These are phyloP conservation scores for Skeletonema potamos DNA, from an alignment of 108 stramenopile genomes.

Conservation along the genomic window DNA sequence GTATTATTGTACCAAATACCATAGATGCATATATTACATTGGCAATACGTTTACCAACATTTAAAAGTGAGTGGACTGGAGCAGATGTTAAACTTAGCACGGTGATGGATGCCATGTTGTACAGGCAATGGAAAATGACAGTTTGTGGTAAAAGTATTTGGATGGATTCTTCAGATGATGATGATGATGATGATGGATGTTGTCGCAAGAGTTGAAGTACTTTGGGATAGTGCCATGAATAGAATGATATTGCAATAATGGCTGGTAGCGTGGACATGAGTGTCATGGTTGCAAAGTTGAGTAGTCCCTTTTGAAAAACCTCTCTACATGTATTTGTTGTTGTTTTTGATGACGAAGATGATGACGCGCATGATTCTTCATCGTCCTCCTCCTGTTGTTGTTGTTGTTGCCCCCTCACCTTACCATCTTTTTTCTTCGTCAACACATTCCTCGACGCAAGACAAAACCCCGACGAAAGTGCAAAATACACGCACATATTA, in stretches of 20 bases:
- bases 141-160: conserved; percentile 4
- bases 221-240: background rate
- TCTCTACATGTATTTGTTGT: background rate
- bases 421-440: conserved; percentile 16
- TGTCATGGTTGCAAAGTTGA: conserved; percentile 20
- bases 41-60: conserved; percentile 56
- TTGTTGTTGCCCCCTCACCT: too few relatives aligned
- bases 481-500: conserved; percentile 11
- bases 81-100: conserved; percentile 46
- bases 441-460: conserved; percentile 22
- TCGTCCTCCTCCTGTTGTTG: too few relatives aligned
- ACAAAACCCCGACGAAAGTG: conserved; percentile 16
- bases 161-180: background rate
- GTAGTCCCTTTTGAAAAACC: conserved; percentile 6
- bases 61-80: conserved; percentile 53
- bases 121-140: conserved; percentile 50
- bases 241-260: background rate
- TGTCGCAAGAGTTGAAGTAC: background rate
- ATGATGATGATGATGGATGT: background rate
- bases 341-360: background rate
- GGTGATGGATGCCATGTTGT: conserved; percentile 56
- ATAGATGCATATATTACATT: conserved; percentile 39
- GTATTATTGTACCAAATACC: too few relatives aligned
- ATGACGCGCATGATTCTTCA: too few relatives aligned
- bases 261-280: conserved; percentile 16